Evolutionary conservation across 2,329 filamentous ascomycete species (phyloP).

Genomic region (Phyllosticta capitalensis): DNA sequence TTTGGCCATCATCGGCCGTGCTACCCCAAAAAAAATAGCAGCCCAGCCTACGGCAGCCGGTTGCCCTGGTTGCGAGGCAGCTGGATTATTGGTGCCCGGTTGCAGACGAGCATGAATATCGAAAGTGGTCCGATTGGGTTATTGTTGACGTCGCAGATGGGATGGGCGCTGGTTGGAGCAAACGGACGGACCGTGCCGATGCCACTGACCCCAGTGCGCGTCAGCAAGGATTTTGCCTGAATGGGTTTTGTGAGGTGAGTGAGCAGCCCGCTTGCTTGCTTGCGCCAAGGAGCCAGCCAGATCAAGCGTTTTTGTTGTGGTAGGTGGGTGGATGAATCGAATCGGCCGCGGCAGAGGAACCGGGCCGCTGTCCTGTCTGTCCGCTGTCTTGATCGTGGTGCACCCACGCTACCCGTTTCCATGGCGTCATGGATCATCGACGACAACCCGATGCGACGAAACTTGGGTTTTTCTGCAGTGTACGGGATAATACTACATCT

Average conservation of each 20-base stretch:
- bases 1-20: background rate
- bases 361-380: no score
- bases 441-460: background rate
- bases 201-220: no score
- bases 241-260: no score
- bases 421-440: background rate
- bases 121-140: background rate
- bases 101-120: background rate
- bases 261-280: no score
- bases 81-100: background rate
- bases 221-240: no score
- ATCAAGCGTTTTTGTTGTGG: no score
- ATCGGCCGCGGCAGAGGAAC: no score
- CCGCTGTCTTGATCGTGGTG: no score
- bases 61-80: background rate
- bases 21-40: background rate
- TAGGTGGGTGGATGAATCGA: background rate
- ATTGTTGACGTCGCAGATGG: background rate
- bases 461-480: no score
- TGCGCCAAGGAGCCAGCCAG: no score
- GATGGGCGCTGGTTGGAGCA: no score
- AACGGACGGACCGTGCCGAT: no score
- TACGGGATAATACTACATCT: background rate
- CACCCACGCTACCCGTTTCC: background rate
- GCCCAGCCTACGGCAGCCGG: background rate